A percentile compares a stretch with the other conserved stretches of the same genome.
These are phyloP conservation scores for Persicaria maculosa DNA, from an alignment of 148 eudicot species.

Conservation along the genomic window DNA sequence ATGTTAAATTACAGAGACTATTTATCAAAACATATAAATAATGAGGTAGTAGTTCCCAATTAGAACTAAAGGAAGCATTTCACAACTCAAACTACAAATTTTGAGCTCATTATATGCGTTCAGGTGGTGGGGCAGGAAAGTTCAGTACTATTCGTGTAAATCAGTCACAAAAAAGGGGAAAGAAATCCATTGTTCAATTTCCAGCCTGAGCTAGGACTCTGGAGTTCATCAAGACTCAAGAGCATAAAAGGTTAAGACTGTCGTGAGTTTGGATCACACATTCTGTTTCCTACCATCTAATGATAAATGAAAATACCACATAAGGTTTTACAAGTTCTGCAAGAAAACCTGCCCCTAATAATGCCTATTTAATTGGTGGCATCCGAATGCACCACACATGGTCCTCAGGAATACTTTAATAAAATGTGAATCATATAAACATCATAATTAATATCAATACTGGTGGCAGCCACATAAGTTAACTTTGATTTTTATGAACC, in stretches of 20 bases:
- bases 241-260: not conserved
- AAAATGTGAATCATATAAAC: not conserved
- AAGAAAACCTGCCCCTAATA: not conserved
- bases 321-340: not conserved
- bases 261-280: not conserved
- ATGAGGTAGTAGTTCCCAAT: not conserved
- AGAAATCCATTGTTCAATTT: not conserved
- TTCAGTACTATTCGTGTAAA: too few species aligned
- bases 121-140: too few species aligned
- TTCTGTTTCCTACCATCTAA: not conserved
- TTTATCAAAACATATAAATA: not conserved
- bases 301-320: not conserved
- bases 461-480: not conserved
- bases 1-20: not conserved
- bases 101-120: too few species aligned
- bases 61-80: not conserved
- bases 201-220: not conserved
- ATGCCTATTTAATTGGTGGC: not conserved
- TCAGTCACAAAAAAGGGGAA: too few species aligned
- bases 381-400: not conserved
- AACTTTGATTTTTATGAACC: constrained; percentile 11
- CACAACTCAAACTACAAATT: too few species aligned
- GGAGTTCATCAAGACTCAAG: not conserved
- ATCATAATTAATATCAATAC: not conserved
- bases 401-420: constrained; percentile 1